Evolutionary conservation across 257 asterid species (phyloP).

Genomic region (Eustoma russellianum): DNA sequence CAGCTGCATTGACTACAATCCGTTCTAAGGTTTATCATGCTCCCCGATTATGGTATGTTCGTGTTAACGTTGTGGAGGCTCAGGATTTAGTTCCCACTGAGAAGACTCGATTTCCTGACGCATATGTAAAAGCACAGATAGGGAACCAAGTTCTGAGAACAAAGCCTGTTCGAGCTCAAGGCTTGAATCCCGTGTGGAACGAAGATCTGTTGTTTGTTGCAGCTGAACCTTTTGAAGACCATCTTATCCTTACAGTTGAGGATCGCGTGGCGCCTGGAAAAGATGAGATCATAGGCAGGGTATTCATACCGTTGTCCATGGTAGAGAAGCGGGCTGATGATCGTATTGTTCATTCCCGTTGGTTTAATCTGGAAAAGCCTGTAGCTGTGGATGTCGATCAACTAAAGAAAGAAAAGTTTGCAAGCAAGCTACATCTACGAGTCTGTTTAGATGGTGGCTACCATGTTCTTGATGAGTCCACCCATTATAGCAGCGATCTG

Average conservation of each 20-base stretch:
- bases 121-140: slow-evolving; percentile 75
- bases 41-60: slow-evolving; percentile 84
- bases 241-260: slow-evolving; percentile 73
- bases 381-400: slow-evolving; percentile 73
- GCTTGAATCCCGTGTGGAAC: slow-evolving; percentile 77
- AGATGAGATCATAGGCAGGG: slow-evolving; percentile 83
- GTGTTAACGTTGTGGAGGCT: slow-evolving; percentile 81
- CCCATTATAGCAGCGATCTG: slow-evolving; percentile 80
- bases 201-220: slow-evolving; percentile 82
- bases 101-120: slow-evolving; percentile 70
- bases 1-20: slow-evolving; percentile 58
- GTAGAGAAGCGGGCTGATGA: slow-evolving; percentile 89
- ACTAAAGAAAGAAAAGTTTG: slow-evolving; percentile 67
- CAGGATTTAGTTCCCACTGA: slow-evolving; percentile 71
- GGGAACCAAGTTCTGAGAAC: slow-evolving; percentile 85
- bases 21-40: slow-evolving; percentile 91
- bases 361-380: slow-evolving; percentile 81
- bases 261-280: slow-evolving; percentile 90
- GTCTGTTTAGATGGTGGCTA: slow-evolving; percentile 89
- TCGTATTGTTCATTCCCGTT: slow-evolving; percentile 65
- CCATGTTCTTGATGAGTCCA: slow-evolving; percentile 88
- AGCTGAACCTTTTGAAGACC: slow-evolving; percentile 90
- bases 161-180: slow-evolving; percentile 57
- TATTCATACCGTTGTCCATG: slow-evolving; percentile 58
- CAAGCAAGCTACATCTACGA: slow-evolving; percentile 73